Percentiles rank a stretch among this genome's conserved stretches.
phyloP scores from a whole-genome alignment of 2,329 filamentous ascomycete genomes.

The Neoarthrinium moseri region DNA sequence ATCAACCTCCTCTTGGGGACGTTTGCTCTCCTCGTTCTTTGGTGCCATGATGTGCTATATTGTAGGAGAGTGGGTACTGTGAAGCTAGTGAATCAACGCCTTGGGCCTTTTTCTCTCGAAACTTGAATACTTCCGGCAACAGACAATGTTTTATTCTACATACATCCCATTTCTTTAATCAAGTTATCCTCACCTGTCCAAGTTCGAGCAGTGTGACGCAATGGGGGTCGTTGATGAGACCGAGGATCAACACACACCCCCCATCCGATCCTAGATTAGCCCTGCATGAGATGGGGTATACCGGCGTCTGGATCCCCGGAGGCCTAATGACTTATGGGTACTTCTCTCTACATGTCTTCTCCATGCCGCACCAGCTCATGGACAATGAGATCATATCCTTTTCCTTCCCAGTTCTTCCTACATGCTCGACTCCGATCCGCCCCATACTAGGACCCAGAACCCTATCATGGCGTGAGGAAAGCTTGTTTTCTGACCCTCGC shows the following conservation, averaged over 20 bases:
- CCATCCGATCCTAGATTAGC: too few relatives aligned
- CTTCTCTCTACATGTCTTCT: neutral
- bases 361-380: neutral
- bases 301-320: neutral
- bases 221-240: neutral
- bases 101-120: neutral
- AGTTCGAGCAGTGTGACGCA: conserved; percentile 6
- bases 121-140: neutral
- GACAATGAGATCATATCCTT: conserved; percentile 7
- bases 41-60: neutral
- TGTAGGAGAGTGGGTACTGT: neutral
- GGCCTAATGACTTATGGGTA: conserved; percentile 3
- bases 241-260: neutral
- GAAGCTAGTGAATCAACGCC: neutral
- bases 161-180: neutral
- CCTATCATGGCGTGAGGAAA: too few relatives aligned
- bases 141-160: conserved; percentile 4
- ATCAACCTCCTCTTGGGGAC: neutral
- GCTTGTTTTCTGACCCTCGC: too few relatives aligned
- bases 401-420: neutral
- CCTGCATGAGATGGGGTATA: neutral
- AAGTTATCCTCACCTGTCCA: neutral
- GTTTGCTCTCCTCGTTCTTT: conserved; percentile 1
- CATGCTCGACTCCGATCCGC: neutral
- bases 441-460: neutral